These are phyloP conservation scores for Ambrosia trifida DNA, from an alignment of 129 eudicot genomes.

Conservation along the genomic window DNA sequence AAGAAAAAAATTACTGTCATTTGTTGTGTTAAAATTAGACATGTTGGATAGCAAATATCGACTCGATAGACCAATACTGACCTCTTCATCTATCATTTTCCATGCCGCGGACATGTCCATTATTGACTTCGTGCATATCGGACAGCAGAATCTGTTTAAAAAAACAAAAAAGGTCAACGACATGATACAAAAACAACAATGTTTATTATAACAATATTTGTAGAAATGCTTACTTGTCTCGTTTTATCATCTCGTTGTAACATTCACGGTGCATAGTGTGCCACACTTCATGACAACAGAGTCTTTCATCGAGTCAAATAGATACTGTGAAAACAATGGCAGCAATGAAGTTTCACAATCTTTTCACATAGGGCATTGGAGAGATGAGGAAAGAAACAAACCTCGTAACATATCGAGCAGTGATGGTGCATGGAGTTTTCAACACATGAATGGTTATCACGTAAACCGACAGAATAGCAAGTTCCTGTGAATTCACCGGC, in stretches of 20 bases:
- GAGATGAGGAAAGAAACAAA: constrained; percentile 24
- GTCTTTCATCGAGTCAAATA: constrained; percentile 90
- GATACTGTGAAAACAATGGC: constrained; percentile 49
- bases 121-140: constrained; percentile 83
- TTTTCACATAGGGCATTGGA: neutral
- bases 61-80: constrained; percentile 31
- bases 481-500: constrained; percentile 47
- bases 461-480: constrained; percentile 73
- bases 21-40: too few relatives aligned
- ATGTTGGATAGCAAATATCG: neutral
- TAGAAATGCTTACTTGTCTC: constrained; percentile 69
- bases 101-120: constrained; percentile 88
- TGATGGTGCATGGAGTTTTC: constrained; percentile 96
- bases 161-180: neutral
- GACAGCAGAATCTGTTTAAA: constrained; percentile 73
- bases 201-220: neutral
- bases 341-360: constrained; percentile 9
- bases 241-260: constrained; percentile 86
- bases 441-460: constrained; percentile 79
- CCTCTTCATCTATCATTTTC: constrained; percentile 97
- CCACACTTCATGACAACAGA: constrained; percentile 90
- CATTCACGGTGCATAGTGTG: constrained; percentile 97
- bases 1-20: too few relatives aligned
- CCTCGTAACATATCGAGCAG: constrained; percentile 97
- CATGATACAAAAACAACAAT: neutral